Conservation (phyloP, 108 stramenopile genomes). For the Seminavis robusta region DNA sequence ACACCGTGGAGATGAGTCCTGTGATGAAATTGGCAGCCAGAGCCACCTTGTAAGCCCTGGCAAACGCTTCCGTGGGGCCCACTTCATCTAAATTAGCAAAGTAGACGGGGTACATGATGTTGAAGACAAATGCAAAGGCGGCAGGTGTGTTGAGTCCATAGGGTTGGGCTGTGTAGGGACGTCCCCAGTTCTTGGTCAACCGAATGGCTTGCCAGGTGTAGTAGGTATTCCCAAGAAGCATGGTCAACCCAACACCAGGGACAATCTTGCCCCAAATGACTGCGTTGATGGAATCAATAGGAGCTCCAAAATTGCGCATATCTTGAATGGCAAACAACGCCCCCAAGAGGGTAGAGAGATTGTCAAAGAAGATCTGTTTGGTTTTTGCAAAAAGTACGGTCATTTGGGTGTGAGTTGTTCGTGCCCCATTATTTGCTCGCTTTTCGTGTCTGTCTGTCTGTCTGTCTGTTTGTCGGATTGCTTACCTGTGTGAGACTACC, state of each 20-base stretch:
- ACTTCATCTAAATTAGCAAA: constrained; percentile 8
- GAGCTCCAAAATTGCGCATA: constrained; percentile 14
- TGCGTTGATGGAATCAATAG: constrained; percentile 15
- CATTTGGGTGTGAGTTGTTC: background rate
- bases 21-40: constrained; percentile 65
- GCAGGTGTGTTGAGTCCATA: constrained; percentile 81
- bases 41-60: constrained; percentile 45
- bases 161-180: constrained; percentile 60
- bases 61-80: constrained; percentile 16
- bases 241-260: constrained; percentile 59
- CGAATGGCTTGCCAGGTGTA: constrained; percentile 50
- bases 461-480: too few relatives aligned
- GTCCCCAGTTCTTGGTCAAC: constrained; percentile 30
- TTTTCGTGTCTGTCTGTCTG: too few relatives aligned
- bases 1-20: constrained; percentile 46
- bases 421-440: background rate
- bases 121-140: constrained; percentile 66
- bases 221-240: constrained; percentile 27
- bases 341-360: constrained; percentile 59
- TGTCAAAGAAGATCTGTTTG: constrained; percentile 71
- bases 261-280: constrained; percentile 48
- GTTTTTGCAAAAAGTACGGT: background rate
- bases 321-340: constrained; percentile 35
- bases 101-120: constrained; percentile 49
- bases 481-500: background rate